Conservation (phyloP, 768 basidiomycete genomes). For the Strobilomyces confusus region DNA sequence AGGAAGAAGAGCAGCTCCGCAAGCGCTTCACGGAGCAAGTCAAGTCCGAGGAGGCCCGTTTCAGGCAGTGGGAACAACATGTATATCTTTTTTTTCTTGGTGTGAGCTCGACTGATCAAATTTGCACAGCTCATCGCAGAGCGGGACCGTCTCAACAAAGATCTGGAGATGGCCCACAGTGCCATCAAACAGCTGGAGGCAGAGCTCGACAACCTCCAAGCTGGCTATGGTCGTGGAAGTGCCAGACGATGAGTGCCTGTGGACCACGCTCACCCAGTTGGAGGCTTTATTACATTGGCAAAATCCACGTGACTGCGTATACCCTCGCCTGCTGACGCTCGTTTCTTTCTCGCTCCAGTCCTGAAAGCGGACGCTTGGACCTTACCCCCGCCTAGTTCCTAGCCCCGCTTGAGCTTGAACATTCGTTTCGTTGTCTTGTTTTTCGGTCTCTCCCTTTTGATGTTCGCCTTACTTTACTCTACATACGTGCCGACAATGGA, state of each 20-base stretch:
- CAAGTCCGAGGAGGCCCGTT: constrained; percentile 95
- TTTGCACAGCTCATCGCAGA: constrained; percentile 87
- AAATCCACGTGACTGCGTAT: constrained; percentile 18
- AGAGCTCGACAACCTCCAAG: constrained; percentile 86
- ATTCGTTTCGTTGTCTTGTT: constrained; percentile 22
- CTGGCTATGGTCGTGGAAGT: constrained; percentile 72
- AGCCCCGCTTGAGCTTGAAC: constrained; percentile 9
- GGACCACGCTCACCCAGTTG: constrained; percentile 4
- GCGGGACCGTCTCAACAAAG: constrained; percentile 98
- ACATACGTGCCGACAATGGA: constrained; percentile 15
- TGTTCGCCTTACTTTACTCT: constrained; percentile 15
- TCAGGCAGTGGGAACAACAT: constrained; percentile 99
- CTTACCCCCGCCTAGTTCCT: background rate
- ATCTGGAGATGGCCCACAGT: constrained; percentile 88
- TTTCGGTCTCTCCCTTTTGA: constrained; percentile 8
- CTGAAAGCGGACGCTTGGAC: constrained; percentile 5
- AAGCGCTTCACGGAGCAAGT: constrained; percentile 99
- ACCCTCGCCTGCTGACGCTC: constrained; percentile 22
- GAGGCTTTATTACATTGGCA: constrained; percentile 3
- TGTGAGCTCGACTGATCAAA: constrained; percentile 14
- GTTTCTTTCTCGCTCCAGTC: constrained; percentile 14
- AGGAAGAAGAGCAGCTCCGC: constrained; percentile 94
- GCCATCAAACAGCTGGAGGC: constrained; percentile 88
- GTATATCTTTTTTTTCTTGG: constrained; percentile 41
- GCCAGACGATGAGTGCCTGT: constrained; percentile 26